Base-by-base conservation (phyloP, 108 stramenopile species). In the Fragilariopsis cylindrus region DNA sequence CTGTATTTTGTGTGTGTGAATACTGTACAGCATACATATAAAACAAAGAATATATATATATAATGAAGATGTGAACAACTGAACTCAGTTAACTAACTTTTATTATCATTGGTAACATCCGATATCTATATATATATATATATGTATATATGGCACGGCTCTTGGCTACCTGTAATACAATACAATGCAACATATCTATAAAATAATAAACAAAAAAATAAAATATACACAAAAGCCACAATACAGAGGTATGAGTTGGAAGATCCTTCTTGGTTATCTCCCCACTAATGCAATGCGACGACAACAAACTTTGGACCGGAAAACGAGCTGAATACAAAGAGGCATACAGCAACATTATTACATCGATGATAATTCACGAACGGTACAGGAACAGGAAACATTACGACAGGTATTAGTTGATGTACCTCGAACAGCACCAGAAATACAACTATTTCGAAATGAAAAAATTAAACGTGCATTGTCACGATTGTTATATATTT, bases 401-500 rank as follows among this genome's bases (percentile, higher is more conserved):
- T 80, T 97, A 16, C 88, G 98, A 12, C 98, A 99, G 76, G 97
- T 99, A 3, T 68, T 98, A 70, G 97, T 99, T 48, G 99, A 99
- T 84, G 90, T 98, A 5, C 99, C 99, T 7, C 77, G 99, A 16
- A 99, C 99, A 18, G 87, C 85, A 60, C 98, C 98, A 48, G 94
- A 91, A 48, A 80, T 96, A 45, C 89, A 92, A 0, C 82, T 99
- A 50, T 98, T 99, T 87, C 96, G 92, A 16, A 92, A 98, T 65
- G 95, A 95, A 78, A 70, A 85, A 44, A 85, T 99, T 50, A 93
- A 90, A 70, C 78, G 91, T 40, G 64, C 77, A 46, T 73, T 98
- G 67, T 82, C 88, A 19, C 78, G 97, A 13, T 72, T 99, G 18
- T 83, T 99, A 18, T 99, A 98, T 85, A 88, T 98, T 65, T 99